These are phyloP conservation scores for Jatropha podagrica DNA, from an alignment of 441 rosid species.

Conservation along the genomic window DNA sequence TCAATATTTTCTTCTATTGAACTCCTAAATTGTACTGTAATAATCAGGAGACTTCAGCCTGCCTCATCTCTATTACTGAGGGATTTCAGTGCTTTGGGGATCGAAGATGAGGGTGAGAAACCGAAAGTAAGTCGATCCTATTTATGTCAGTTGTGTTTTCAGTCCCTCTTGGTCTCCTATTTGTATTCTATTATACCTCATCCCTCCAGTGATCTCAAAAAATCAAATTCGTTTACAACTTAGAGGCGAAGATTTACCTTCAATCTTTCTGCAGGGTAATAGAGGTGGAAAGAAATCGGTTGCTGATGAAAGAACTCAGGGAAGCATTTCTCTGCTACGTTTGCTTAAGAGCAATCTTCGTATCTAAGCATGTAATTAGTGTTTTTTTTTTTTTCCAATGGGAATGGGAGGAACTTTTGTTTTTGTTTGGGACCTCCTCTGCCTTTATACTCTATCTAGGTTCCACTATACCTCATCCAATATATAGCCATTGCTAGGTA, in stretches of 20 bases:
- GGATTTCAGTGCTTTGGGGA: constrained; percentile 53
- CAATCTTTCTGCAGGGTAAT: constrained; percentile 46
- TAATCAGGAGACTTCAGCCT: constrained; percentile 83
- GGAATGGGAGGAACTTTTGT: not conserved
- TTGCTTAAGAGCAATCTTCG: constrained; percentile 63
- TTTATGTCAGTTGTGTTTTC: not conserved
- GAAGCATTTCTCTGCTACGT: constrained; percentile 59
- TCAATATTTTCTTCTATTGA: not conserved
- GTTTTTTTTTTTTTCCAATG: not conserved
- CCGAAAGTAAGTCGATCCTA: constrained; percentile 47
- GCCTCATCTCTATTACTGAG: constrained; percentile 62
- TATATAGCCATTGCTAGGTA: too few relatives aligned
- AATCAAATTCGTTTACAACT: too few relatives aligned
- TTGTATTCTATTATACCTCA: not conserved
- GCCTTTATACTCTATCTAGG: not conserved
- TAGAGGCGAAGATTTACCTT: not conserved
- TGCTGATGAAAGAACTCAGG: constrained; percentile 53
- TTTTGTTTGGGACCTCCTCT: not conserved
- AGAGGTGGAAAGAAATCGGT: constrained; percentile 53
- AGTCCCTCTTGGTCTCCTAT: not conserved
- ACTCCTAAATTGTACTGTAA: constrained; percentile 20
- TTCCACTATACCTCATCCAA: too few relatives aligned
- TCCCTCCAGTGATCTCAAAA: not conserved
- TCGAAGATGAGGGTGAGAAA: constrained; percentile 59
- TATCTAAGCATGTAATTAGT: constrained; percentile 27